A percentile compares a stretch with the other conserved stretches of the same genome.
phyloP scores from a whole-genome alignment of 2,329 filamentous ascomycete species.

The Cytospora chrysosperma region DNA sequence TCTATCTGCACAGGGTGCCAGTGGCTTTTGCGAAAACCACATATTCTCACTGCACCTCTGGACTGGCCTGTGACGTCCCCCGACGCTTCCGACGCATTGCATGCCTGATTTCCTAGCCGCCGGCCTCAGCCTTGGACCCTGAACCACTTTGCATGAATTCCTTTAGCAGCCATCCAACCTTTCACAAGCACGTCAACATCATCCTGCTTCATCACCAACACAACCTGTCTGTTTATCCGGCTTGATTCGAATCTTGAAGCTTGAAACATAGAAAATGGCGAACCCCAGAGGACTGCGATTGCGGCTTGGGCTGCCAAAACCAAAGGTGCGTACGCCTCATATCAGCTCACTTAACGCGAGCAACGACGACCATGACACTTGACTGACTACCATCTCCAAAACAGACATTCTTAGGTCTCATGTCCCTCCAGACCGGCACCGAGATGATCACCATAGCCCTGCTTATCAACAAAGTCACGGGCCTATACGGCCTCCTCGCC shows the following conservation, averaged over 20 bases:
- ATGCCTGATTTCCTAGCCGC: constrained; percentile 1
- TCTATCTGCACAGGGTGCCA: not conserved
- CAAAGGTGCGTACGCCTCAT: constrained; percentile 19
- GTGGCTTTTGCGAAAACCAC: not conserved
- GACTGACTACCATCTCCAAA: not conserved
- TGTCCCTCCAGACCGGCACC: constrained; percentile 82
- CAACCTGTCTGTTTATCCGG: not conserved
- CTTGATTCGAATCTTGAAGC: not conserved
- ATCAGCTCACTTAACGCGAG: not conserved
- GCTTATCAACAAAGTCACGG: constrained; percentile 89
- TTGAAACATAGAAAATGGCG: constrained; percentile 1
- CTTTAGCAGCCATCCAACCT: no score
- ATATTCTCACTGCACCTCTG: not conserved
- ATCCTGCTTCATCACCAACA: not conserved
- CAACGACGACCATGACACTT: not conserved
- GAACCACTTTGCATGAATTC: not conserved
- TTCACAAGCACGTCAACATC: not conserved
- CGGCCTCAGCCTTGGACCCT: not conserved
- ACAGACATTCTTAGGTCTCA: constrained; percentile 80
- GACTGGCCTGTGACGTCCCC: constrained; percentile 5
- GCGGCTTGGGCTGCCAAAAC: constrained; percentile 19
- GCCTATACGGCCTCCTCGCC: constrained; percentile 85
- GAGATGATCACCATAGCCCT: constrained; percentile 81
- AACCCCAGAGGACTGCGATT: constrained; percentile 7
- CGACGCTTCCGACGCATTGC: constrained; percentile 2